Base-by-base conservation (phyloP, 805 yeast genomes). In the Metschnikowia cerradonensis region DNA sequence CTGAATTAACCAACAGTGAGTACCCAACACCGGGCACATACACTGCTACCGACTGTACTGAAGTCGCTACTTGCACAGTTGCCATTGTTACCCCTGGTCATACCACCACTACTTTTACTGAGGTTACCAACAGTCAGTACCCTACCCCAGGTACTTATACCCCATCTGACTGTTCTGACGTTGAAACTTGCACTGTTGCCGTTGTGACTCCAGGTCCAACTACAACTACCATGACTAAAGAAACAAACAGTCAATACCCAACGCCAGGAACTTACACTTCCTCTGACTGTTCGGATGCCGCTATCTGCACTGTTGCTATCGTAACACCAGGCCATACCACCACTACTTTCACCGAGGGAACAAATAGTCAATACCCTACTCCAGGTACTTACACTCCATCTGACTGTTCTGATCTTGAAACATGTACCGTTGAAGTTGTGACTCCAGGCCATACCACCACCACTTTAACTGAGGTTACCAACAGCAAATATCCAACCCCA, bases 391-490 rank as follows among this genome's bases (percentile, higher is more conserved):
- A 20, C 6, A 20, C 22, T 20, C 22, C 22, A 20, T 20, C 22
- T 20, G 22, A 20, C 22, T 20, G 22, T 14, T 40, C 44, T 10
- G 39, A 41, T 35, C 11, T 43, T 2, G 34, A 23, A 1, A 26
- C 44, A 11, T 6, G 35, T 3, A 47, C 48, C 15, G 30, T 40
- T 7, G 26, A 6, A 23, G 26, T 23, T 23, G 26, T 23, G 26
- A 23, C 26, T 3, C 26, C 26, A 23, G 26, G 26, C 26, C 26
- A n/a, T 1, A 45, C 54, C 2, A 19, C 45, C n/a, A 52, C 54
- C 4, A 45, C 41, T 3, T 22, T 41, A 6, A 41, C 45, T 19
- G 4, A 8, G 7, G 5, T n/a, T 19, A 30, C 45, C 6, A 40
- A 40, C 22, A 40, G 43, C 14, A 22, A 40, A 3, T 15, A 26